Conservation (phyloP, 2,329 filamentous ascomycete species). For the Chaetomium strumarium region DNA sequence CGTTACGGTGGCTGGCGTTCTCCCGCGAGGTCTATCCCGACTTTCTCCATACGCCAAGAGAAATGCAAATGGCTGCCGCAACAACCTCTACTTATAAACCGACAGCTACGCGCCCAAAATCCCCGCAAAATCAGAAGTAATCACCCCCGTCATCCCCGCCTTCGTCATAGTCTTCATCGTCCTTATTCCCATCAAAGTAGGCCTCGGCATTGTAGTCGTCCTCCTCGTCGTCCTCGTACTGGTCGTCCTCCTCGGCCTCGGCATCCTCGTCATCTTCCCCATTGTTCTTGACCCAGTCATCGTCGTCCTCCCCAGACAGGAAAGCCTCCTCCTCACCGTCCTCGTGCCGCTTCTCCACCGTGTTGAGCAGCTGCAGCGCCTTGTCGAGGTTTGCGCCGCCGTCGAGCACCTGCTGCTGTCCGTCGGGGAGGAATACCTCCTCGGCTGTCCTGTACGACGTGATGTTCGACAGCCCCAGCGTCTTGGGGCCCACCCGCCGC, state of each 20-base stretch:
- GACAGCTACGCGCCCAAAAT: neutral
- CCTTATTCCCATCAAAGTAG: constrained; percentile 54
- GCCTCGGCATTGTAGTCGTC: constrained; percentile 57
- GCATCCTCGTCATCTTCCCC: constrained; percentile 41
- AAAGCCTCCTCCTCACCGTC: constrained; percentile 32
- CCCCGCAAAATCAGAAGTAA: constrained; percentile 21
- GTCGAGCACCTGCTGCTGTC: constrained; percentile 26
- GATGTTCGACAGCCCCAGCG: constrained; percentile 42
- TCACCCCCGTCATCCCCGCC: constrained; percentile 43
- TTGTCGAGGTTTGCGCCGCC: constrained; percentile 31
- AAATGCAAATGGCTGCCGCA: constrained; percentile 1
- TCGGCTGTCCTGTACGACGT: constrained; percentile 45
- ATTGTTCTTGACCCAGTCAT: constrained; percentile 38
- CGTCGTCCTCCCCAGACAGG: constrained; percentile 45
- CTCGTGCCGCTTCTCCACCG: constrained; percentile 35
- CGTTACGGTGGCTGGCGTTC: neutral
- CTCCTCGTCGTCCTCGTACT: constrained; percentile 52
- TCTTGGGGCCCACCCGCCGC: constrained; percentile 34
- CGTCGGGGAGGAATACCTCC: constrained; percentile 42
- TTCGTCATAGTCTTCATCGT: constrained; percentile 48
- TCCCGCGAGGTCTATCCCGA: neutral
- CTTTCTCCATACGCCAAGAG: constrained; percentile 5
- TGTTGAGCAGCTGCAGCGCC: constrained; percentile 41
- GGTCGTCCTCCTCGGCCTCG: constrained; percentile 44
- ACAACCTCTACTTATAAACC: neutral